Evolutionary conservation across 2,329 filamentous ascomycete species (phyloP).

Genomic region (Alternaria brassicae): DNA sequence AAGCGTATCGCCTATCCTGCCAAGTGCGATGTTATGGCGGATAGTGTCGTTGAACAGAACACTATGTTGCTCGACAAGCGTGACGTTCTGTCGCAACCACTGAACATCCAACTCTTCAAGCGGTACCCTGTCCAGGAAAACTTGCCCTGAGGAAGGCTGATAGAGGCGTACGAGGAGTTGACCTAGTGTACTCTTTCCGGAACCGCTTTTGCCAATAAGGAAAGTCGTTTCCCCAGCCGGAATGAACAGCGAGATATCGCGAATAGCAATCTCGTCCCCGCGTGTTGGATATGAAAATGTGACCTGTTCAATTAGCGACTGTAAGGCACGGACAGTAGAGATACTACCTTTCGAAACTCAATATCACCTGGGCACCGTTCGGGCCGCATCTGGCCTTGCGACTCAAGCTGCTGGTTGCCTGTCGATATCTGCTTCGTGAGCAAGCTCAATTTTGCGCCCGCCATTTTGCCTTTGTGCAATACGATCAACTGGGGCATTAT

Average conservation of each 20-base stretch:
- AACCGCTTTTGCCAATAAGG: conserved; percentile 85
- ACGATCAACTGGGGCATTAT: conserved; percentile 79
- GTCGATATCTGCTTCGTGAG: conserved; percentile 50
- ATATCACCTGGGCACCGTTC: conserved; percentile 69
- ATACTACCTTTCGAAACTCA: conserved; percentile 69
- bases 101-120: conserved; percentile 67
- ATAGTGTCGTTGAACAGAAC: conserved; percentile 83
- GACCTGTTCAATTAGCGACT: conserved; percentile 61
- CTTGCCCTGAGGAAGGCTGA: conserved; percentile 66
- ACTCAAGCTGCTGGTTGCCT: conserved; percentile 22
- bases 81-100: conserved; percentile 81
- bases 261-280: conserved; percentile 65
- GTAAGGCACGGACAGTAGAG: neutral
- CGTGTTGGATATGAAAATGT: conserved; percentile 82
- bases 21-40: conserved; percentile 78
- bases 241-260: conserved; percentile 71
- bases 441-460: conserved; percentile 68
- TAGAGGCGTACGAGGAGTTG: conserved; percentile 84
- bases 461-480: conserved; percentile 78
- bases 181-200: conserved; percentile 88
- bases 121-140: conserved; percentile 71
- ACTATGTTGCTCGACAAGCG: conserved; percentile 82
- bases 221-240: conserved; percentile 76
- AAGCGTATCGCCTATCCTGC: conserved; percentile 61
- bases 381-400: conserved; percentile 31